Percentiles rank a stretch among this genome's conserved stretches.
Conservation (phyloP, 257 asterid genomes). For the Fraxinus pennsylvanica region DNA sequence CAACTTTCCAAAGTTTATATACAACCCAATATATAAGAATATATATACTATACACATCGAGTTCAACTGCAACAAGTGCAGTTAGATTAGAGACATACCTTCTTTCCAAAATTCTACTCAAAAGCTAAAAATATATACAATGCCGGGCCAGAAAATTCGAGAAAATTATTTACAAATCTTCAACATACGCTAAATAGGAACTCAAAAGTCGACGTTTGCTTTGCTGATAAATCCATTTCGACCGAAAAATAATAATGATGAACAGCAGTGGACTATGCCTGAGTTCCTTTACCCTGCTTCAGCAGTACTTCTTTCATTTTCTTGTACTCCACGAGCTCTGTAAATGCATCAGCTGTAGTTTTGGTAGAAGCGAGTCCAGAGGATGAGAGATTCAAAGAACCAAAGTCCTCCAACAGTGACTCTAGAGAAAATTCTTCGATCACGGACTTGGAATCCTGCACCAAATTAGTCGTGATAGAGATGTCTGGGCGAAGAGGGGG, state of each 20-base stretch:
- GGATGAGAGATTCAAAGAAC: constrained; percentile 32
- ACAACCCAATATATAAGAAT: neutral
- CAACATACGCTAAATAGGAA: neutral
- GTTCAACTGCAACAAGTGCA: neutral
- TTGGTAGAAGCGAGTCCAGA: constrained; percentile 47
- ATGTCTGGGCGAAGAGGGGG: constrained; percentile 60
- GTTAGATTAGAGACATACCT: neutral
- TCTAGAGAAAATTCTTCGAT: constrained; percentile 26
- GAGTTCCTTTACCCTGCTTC: constrained; percentile 40
- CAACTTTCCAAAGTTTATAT: neutral
- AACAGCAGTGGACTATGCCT: constrained; percentile 18
- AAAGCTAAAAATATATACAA: neutral
- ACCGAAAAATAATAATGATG: neutral
- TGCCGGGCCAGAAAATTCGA: neutral
- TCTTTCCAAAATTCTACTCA: neutral
- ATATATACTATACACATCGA: neutral
- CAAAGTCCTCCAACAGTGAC: constrained; percentile 21
- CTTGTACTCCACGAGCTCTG: constrained; percentile 61
- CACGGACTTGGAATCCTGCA: constrained; percentile 34
- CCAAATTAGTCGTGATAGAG: constrained; percentile 29
- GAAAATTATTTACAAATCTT: neutral
- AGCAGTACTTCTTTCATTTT: constrained; percentile 52
- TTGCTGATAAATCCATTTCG: neutral
- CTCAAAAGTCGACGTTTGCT: neutral
- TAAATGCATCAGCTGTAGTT: constrained; percentile 69